Evolutionary conservation across 352 stramenopile species (phyloP).

Genomic region (Saprolegnia parasitica): DNA sequence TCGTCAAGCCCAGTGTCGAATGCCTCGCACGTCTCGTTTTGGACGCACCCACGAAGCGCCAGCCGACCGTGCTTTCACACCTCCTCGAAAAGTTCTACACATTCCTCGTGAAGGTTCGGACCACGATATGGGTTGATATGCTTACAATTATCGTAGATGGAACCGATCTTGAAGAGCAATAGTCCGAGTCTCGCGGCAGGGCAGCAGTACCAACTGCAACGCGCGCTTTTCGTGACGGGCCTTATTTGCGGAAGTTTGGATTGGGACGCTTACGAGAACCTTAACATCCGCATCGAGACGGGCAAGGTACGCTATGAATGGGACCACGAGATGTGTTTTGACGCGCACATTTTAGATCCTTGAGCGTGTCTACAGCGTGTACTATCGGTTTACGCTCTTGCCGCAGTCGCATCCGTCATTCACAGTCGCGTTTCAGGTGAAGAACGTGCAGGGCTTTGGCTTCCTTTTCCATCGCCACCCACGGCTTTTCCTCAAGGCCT

Average conservation of each 20-base stretch:
- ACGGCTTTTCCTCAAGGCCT: conserved; percentile 58
- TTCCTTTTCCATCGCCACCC: conserved; percentile 69
- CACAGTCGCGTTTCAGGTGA: conserved; percentile 50
- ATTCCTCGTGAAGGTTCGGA: conserved; percentile 49
- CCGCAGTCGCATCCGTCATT: conserved; percentile 28
- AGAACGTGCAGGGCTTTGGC: conserved; percentile 76
- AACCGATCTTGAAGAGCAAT: conserved; percentile 15
- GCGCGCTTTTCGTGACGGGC: conserved; percentile 63
- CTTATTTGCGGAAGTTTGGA: conserved; percentile 66
- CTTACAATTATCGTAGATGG: neutral
- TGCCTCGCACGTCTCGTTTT: conserved; percentile 59
- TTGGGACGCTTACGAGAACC: conserved; percentile 43
- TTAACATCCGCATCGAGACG: conserved; percentile 30
- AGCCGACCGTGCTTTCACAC: conserved; percentile 44
- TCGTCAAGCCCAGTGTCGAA: conserved; percentile 70
- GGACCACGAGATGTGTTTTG: conserved; percentile 27
- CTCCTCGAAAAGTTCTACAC: conserved; percentile 67
- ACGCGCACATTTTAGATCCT: conserved; percentile 34
- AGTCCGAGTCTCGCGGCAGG: conserved; percentile 38
- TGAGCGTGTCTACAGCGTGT: conserved; percentile 58
- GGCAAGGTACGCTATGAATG: conserved; percentile 31
- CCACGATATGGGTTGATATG: neutral
- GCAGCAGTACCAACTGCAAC: conserved; percentile 52
- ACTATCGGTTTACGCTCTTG: conserved; percentile 44
- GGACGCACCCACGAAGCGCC: conserved; percentile 35